These are phyloP conservation scores for Podospora fimiseda DNA, from an alignment of 495 filamentous ascomycete genomes.

Conservation along the genomic window DNA sequence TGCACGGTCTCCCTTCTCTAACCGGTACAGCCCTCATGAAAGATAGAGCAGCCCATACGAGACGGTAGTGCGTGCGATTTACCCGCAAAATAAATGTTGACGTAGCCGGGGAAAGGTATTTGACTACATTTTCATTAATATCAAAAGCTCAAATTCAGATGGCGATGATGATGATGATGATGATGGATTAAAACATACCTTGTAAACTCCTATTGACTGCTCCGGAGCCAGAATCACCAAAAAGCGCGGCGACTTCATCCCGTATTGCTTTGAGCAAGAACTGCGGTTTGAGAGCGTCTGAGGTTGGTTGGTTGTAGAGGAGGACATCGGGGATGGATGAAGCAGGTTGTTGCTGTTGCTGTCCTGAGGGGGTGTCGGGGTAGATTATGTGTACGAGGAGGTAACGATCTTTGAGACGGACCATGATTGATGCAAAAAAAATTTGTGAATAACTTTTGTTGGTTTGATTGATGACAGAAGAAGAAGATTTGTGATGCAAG, in stretches of 20 bases:
- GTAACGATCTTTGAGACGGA: constrained; percentile 92
- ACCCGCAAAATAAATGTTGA: constrained; percentile 86
- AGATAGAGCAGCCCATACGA: constrained; percentile 84
- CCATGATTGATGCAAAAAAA: constrained; percentile 56
- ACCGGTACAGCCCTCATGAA: constrained; percentile 68
- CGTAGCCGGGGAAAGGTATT: constrained; percentile 87
- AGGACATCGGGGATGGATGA: constrained; percentile 52
- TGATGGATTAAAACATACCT: constrained; percentile 41
- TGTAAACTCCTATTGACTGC: constrained; percentile 55
- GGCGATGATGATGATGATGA: constrained; percentile 1
- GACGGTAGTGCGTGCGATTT: constrained; percentile 67
- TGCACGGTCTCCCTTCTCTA: constrained; percentile 52
- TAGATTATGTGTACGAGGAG: constrained; percentile 89
- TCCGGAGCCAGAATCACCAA: constrained; percentile 88
- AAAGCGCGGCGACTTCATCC: constrained; percentile 61
- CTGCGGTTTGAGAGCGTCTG: constrained; percentile 55
- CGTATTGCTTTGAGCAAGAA: constrained; percentile 61
- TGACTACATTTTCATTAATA: constrained; percentile 50
- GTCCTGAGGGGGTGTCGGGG: constrained; percentile 48
- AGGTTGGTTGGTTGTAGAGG: constrained; percentile 70
- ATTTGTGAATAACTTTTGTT: neutral
- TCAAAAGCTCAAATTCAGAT: neutral
- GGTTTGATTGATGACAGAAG: no score
- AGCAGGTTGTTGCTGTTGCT: constrained; percentile 24
- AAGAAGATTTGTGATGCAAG: neutral